Conservation (phyloP, 441 rosid genomes). For the Euphorbia schlechtendalii region DNA sequence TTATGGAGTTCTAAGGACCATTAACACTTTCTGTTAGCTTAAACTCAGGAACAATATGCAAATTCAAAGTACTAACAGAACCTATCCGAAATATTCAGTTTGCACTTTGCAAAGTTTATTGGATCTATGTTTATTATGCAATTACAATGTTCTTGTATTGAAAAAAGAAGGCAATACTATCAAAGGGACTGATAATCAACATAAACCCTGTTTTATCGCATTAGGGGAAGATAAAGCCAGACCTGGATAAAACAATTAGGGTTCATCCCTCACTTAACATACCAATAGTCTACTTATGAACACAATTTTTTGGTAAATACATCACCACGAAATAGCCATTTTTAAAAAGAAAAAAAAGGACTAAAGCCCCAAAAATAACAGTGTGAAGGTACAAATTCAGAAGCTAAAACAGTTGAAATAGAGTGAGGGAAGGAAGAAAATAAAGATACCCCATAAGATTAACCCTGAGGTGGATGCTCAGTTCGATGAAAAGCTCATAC, state of each 20-base stretch:
- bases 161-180: background rate
- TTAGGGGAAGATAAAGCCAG: background rate
- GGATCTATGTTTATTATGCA: background rate
- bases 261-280: background rate
- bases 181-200: background rate
- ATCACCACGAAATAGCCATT: background rate
- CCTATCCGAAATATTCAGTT: no score
- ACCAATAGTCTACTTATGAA: background rate
- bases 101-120: background rate
- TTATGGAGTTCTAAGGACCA: background rate
- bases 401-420: conserved; percentile 5
- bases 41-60: background rate
- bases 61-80: background rate
- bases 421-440: background rate
- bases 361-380: background rate
- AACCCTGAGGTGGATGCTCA: conserved; percentile 86
- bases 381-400: conserved; percentile 3
- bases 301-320: background rate
- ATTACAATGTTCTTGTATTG: background rate
- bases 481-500: conserved; percentile 95
- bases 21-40: conserved; percentile 1
- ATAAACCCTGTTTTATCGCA: background rate
- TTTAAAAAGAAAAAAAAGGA: background rate
- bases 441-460: conserved; percentile 83
- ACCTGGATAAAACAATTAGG: background rate